Base-by-base conservation (phyloP, 2,329 filamentous ascomycete genomes). In the Sphaerostilbella broomeana region DNA sequence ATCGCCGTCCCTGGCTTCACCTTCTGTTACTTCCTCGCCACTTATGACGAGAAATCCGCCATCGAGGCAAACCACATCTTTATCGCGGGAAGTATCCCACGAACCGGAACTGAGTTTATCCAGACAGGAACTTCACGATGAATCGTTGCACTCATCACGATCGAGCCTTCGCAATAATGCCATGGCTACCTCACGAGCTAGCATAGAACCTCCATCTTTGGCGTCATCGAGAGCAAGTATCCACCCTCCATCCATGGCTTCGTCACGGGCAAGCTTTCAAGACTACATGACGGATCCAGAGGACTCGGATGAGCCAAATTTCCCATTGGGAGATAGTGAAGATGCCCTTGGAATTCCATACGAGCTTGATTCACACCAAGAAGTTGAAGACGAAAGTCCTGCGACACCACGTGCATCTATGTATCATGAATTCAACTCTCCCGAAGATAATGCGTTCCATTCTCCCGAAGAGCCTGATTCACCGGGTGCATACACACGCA, bases 331-430 rank as follows among this genome's bases (percentile, higher is more conserved):
- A 20, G 72, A 78, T 49, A 77, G 72, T 45, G 75, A 78, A 45
- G 70, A 70, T 36, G 73, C 73, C 1, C 65, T 77, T 29, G 64
- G 69, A 39, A 77, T 77, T 24, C 73, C 75, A 0, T 77, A 77
- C 44, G 72, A 75, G 18, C 51, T 71, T 25, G 60, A 60, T 12
- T 50, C 54, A 35, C 56, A 61, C 7, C 58, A 59, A 5, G 60
- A 63, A 1, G 61, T 62, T 8, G 60, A 60, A 8, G 56, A 61
- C 12, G 51, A 64, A 30, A 60, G 55, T 12, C 64, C 60, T 18
- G 60, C 70, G 6, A 81, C 76, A 0, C 77, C 77, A 1, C 66
- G 72, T 28, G 76, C 75, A 4, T 74, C 70, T 3, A 51, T 69
- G 31, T 65, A 67, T 45, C 55, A 64, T 46, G 60, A 65, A 8